phyloP scores from a whole-genome alignment of 2,329 filamentous ascomycete species.

The Sporothrix brunneoviolacea region DNA sequence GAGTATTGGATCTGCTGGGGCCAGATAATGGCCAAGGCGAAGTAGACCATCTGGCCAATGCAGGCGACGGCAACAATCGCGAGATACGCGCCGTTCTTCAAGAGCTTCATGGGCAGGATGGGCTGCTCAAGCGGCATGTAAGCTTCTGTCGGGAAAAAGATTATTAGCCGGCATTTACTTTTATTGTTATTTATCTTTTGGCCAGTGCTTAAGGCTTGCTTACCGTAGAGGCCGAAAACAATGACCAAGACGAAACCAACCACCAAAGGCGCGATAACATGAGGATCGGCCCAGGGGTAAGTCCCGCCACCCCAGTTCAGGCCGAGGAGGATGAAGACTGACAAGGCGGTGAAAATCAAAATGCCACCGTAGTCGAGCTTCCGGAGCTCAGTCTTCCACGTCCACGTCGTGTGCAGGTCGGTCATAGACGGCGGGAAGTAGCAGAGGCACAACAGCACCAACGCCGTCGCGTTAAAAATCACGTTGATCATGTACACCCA shows the following conservation, averaged over 20 bases:
- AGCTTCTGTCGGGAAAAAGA: too few relatives aligned
- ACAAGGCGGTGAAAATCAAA: constrained; percentile 38
- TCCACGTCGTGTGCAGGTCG: constrained; percentile 30
- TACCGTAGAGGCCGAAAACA: constrained; percentile 24
- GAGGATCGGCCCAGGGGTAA: constrained; percentile 35
- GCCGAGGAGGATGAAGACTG: constrained; percentile 39
- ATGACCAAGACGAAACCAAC: constrained; percentile 21
- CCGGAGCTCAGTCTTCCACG: constrained; percentile 28
- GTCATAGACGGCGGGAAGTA: constrained; percentile 36
- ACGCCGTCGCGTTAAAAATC: constrained; percentile 28
- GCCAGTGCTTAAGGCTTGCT: too few relatives aligned
- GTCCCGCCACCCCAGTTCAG: constrained; percentile 38
- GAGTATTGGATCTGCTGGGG: constrained; percentile 28
- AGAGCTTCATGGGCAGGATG: constrained; percentile 30
- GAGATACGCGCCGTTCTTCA: constrained; percentile 26
- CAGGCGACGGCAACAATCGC: constrained; percentile 26
- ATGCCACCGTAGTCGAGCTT: constrained; percentile 35
- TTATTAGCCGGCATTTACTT: too few relatives aligned
- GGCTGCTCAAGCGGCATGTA: constrained; percentile 26
- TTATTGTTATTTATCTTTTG: too few relatives aligned
- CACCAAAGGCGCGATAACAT: constrained; percentile 26
- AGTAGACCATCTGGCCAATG: constrained; percentile 33
- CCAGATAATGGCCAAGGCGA: constrained; percentile 33
- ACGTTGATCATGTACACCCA: constrained; percentile 38
- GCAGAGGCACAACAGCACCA: constrained; percentile 29